Base-by-base conservation (phyloP, 371 early-diverging fungal species). In the Mortierella sp. region DNA sequence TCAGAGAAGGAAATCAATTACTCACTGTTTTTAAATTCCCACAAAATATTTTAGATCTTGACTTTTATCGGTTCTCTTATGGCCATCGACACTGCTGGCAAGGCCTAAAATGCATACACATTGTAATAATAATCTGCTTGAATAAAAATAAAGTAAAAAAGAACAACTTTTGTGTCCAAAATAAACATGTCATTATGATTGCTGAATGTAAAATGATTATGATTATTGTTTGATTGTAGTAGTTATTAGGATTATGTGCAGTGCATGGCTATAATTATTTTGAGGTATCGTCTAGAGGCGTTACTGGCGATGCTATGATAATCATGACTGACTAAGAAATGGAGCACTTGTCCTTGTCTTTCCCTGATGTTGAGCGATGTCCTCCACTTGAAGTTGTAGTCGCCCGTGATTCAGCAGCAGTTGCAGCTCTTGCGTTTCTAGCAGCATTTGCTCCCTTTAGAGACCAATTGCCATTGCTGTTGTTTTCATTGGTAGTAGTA, bases 41-140 rank as follows among this genome's bases (percentile, higher is more conserved):
- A 24, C 70, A 45, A 43, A 39, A 39, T 11, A 70, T 49, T 61
- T 18, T 85, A 92, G 93, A 96, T 95, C 70, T 83, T 96, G 72
- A 96, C 97, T 3, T 96, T 97, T 76, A 91, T 96, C 62, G 97
- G 96, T 40, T 94, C 94, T 51, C 83, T 97, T 72, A 96, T 96
- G 97, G 94, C 91, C 32, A 83, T 93, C 40, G 90, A 90, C 71
- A 40, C 72, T 51, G 71, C 75, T 60, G 70, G 68, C 66, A 70
- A 68, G 70, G 64, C 68, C n/a, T 79, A 71, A 54, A 30, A 45
- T 35, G 12, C 45, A 45, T 45, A 16, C 10, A 45, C 45, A 45
- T 45, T 45, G 45, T 45, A 45, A 45, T 45, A 45, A 22, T 1
- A 43, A 10, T 40, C 30, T 52, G 22, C 43, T 51, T 18, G 22